phyloP scores from a whole-genome alignment of 768 basidiomycete species.

The Amylocystis lapponica region DNA sequence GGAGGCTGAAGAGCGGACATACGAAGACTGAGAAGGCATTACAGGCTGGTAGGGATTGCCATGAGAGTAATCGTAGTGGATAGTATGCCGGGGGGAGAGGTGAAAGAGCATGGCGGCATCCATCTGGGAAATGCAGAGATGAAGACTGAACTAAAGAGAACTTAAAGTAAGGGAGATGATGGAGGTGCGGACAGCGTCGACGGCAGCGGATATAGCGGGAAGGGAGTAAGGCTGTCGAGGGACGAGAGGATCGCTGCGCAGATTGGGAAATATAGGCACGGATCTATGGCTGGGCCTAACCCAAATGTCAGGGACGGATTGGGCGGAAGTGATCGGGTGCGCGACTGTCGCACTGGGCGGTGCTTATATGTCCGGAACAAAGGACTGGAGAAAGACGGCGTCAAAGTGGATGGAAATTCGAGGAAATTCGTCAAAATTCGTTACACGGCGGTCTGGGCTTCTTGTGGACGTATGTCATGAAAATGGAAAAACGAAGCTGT shows the following conservation, averaged over 20 bases:
- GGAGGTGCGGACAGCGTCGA: no score
- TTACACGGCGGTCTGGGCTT: no score
- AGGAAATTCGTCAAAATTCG: no score
- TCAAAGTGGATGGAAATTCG: no score
- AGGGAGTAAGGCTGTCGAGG: not conserved
- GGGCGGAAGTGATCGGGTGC: conserved; percentile 14
- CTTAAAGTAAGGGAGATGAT: conserved; percentile 1
- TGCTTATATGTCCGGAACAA: no score
- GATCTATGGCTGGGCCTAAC: conserved; percentile 7
- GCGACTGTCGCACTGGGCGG: no score
- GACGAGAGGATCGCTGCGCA: conserved; percentile 7
- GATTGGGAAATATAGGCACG: conserved; percentile 11
- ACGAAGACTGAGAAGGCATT: conserved; percentile 12
- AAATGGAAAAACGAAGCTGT: no score
- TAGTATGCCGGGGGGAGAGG: conserved; percentile 7
- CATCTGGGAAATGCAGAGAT: conserved; percentile 10
- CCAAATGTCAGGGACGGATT: conserved; percentile 11
- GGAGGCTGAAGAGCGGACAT: conserved; percentile 13
- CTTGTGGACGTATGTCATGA: no score
- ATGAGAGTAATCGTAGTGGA: conserved; percentile 11
- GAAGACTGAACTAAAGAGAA: conserved; percentile 2
- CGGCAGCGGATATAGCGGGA: conserved; percentile 3
- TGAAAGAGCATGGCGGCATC: conserved; percentile 14
- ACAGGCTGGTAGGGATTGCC: conserved; percentile 7
- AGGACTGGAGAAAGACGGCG: no score